Base-by-base conservation (phyloP, 257 asterid species). In the Ocimum tenuiflorum region DNA sequence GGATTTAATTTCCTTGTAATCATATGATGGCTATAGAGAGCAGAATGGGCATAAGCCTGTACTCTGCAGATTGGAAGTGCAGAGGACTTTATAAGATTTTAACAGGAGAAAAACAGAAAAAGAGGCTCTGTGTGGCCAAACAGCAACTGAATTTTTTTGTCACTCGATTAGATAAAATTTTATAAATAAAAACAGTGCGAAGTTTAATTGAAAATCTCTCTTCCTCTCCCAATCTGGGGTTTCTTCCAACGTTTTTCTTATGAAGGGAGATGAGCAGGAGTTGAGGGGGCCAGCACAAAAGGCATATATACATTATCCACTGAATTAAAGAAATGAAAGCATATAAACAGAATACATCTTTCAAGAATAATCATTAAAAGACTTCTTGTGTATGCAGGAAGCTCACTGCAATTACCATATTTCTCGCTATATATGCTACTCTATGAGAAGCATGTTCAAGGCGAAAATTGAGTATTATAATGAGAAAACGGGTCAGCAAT, bases 51-150 rank as follows among this genome's bases (percentile, higher is more conserved):
- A 35, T 69, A 72, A 61, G 78, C 82, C 79, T 70, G 85, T 68
- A 79, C 59, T 72, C 97, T 91, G 81, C 77, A 80, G 71, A 59
- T 76, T 51, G 42, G 35, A 70, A 72, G 57, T 15, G 50, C 41
- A 67, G 27, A 36, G 70, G 68, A 51, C 20, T 48, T 47, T 27
- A 39, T 20, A 63, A 41, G 55, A 39, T 20, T 43, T 27, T 12
- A 64, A 42, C 31, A 3, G 43, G 43, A 12, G 8, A 10, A 17
- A 38, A 39, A 52, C 15, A 39, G 17, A 45, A 24, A 18, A 52
- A 23, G 7, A 41, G 45, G 38, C 55, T n/a, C 14, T 33, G 20
- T 17, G 57, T 65, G 65, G 43, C 65, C 7, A 43, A 60, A 15
- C 27, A 59, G 41, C 20, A 73, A 43, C 47, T 55, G 39, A 53